A percentile compares a stretch with the other conserved stretches of the same genome.
Conservation (phyloP, 2,329 filamentous ascomycete genomes). For the Furcasterigmium sp. region DNA sequence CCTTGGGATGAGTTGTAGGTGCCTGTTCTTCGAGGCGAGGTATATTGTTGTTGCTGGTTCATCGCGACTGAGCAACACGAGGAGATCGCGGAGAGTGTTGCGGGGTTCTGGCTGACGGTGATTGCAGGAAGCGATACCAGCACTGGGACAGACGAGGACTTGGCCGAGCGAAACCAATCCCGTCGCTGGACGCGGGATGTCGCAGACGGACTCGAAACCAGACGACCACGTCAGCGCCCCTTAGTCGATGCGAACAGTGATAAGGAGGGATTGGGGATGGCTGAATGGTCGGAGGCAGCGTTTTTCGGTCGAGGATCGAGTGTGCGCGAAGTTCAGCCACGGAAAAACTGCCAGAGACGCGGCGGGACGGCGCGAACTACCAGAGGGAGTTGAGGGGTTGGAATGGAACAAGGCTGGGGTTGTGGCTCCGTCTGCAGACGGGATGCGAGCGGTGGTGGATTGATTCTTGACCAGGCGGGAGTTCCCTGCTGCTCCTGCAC, state of each 20-base stretch:
- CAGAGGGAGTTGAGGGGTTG: not conserved
- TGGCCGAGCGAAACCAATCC: not conserved
- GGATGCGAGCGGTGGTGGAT: too few species aligned
- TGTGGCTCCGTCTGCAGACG: not conserved
- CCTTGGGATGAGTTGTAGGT: conserved; percentile 34
- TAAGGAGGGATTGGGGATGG: not conserved
- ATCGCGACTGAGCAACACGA: conserved; percentile 4
- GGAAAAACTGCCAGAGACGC: too few species aligned
- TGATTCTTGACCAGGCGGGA: not conserved
- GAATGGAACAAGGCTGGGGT: not conserved
- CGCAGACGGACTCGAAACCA: not conserved
- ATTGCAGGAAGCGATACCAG: not conserved
- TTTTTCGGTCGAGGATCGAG: too few species aligned
- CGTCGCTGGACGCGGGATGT: not conserved
- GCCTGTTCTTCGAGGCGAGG: conserved; percentile 30
- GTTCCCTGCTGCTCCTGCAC: not conserved
- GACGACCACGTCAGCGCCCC: not conserved
- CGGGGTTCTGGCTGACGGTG: not conserved
- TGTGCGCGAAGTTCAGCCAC: too few species aligned
- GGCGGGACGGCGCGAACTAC: too few species aligned
- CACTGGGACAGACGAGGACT: not conserved
- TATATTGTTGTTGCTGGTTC: conserved; percentile 24
- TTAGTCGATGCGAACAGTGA: not conserved
- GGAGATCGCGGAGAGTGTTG: not conserved
- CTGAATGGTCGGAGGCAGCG: too few species aligned